Evolutionary conservation across 129 eudicot genomes (phyloP), one percentile per base, ranked within the genome.

Genomic region (Glebionis coronaria): DNA sequence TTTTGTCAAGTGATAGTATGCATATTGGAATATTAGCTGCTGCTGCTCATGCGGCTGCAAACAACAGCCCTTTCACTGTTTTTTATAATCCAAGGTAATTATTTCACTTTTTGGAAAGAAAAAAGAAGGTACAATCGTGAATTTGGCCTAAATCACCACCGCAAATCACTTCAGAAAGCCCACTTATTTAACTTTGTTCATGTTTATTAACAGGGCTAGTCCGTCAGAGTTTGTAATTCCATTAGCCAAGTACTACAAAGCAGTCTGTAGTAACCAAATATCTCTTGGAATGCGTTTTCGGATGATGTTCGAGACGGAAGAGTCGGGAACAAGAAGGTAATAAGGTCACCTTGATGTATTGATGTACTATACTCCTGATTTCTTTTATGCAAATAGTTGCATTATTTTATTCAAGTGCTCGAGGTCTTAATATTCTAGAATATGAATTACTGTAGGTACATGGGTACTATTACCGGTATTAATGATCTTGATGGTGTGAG

Each of bases 291-390:
- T 94, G 97, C 95, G 99, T 11, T 94, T 94, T 45, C 84, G 99
- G 40, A 94, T 94, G 99, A 83, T 87, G 97, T 94, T 94, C 67
- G 99, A 94, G 67, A 94, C 99, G 10, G 99, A 94, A 76, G 99
- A 94, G 63, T 89, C 99, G 0, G 93, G 95, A 59, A 89, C 97
- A 58, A 74, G 98, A 84, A 93, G 98, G 98, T 91, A 79, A 35
- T 40, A 44, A 28, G 14, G 15, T 14, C 61, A 0, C 38, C 54
- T 49, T 14, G n/a, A 14, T 49, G 31, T 35, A 2, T 44, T 16
- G 13, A 61, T 56, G 47, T 29, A 27, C 38, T 45, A 12, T 56
- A 28, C 7, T 13, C 42, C 42, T 28, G 63, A 58, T 58, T 23
- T 70, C 6, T 16, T 10, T 47, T 44, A 40, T 12, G 20, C 21